Evolutionary conservation across 768 basidiomycete species (phyloP), one percentile per base, ranked within the genome.

Genomic region (Mycena chlorophos): DNA sequence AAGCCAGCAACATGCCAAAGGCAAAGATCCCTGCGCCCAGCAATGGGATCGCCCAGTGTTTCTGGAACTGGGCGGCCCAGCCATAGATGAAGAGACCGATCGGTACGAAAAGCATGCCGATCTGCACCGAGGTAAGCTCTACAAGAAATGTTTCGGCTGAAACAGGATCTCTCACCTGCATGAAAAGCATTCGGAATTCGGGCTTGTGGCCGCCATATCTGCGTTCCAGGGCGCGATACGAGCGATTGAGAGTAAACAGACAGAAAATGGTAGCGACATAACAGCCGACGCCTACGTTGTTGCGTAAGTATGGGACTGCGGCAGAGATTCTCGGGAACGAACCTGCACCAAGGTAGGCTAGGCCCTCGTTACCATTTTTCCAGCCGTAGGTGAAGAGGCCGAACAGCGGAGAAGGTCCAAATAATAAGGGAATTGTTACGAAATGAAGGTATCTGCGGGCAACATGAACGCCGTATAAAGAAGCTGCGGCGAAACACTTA

Each of bases 341-440:
- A 45, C 42, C 42, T 8, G 42, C 42, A 14, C 42, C 42, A 23
- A 45, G 42, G 42, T 45, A 45, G 42, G 42, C 42, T 22, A 45
- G 22, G 20, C 42, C 42, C 22, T 45, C 42, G 42, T 45, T 45
- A 16, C 42, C 42, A 23, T 45, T 22, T 23, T 45, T 14, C 42
- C 42, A 45, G 22, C 42, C 42, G 20, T 45, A 45, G 22, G 42
- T 45, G 42, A 45, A 45, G 13, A 45, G 22, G 22, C 22, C 22
- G 42, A 16, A 23, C 12, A 45, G 10, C 14, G 42, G 12, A 45
- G 10, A 19, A 16, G 42, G 42, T 8, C 42, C 42, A 22, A 45
- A 45, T 10, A 45, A 19, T 19, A 45, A 22, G 22, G 42, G 42
- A 14, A 45, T 45, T 12, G 42, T 45, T 23, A 45, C 42, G 22